Percentiles rank a stretch among this genome's conserved stretches.
These are phyloP conservation scores for Rhynchospora breviuscula DNA, from an alignment of 176 grass and related monocot species.

Conservation along the genomic window DNA sequence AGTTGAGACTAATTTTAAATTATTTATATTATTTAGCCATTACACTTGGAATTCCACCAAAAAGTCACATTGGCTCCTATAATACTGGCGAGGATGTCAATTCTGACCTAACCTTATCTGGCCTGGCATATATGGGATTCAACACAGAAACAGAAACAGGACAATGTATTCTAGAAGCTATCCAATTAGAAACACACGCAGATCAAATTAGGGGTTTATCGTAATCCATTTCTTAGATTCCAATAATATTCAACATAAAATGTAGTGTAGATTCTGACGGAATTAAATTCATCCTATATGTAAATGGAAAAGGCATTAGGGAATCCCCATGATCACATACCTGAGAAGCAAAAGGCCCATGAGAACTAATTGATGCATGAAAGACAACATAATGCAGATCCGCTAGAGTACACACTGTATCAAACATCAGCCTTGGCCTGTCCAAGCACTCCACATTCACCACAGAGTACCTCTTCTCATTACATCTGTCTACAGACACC, in stretches of 20 bases:
- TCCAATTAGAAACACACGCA: neutral
- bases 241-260: neutral
- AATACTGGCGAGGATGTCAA: neutral
- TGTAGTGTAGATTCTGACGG: neutral
- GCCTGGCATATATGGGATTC: neutral
- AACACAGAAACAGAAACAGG: neutral
- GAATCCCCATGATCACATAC: conserved; percentile 2
- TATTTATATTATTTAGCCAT: neutral
- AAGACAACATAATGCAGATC: conserved; percentile 55
- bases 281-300: neutral
- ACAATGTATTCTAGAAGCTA: neutral
- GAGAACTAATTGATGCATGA: conserved; percentile 43
- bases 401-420: conserved; percentile 48
- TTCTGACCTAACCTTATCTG: neutral
- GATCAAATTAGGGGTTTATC: neutral
- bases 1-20: neutral
- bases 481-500: conserved; percentile 30
- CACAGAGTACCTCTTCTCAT: conserved; percentile 45
- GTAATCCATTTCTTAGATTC: neutral
- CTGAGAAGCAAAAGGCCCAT: conserved; percentile 31
- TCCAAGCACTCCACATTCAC: conserved; percentile 46
- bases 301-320: neutral
- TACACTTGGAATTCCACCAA: neutral
- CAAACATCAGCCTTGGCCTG: conserved; percentile 52
- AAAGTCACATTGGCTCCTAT: neutral